Conservation (phyloP, 768 basidiomycete species). For the Lactifluus volemus region DNA sequence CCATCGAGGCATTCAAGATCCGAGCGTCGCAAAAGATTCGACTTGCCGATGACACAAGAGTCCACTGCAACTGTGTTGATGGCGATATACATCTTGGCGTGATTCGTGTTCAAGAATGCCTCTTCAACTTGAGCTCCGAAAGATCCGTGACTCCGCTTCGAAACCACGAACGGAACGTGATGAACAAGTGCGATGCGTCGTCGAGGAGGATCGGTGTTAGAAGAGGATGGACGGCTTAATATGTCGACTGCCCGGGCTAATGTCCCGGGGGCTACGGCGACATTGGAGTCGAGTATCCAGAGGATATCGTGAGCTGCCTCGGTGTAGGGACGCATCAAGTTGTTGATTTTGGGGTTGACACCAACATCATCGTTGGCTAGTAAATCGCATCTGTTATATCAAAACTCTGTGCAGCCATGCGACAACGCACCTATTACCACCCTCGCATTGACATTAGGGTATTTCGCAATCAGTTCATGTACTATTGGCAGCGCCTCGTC, state of each 20-base stretch:
- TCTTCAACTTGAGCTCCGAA: slow-evolving; percentile 85
- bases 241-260: slow-evolving; percentile 79
- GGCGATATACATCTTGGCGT: slow-evolving; percentile 96
- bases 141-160: slow-evolving; percentile 42
- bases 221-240: slow-evolving; percentile 40
- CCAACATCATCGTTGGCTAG: slow-evolving; percentile 78
- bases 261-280: slow-evolving; percentile 67
- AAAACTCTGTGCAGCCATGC: not conserved
- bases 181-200: slow-evolving; percentile 78
- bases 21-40: slow-evolving; percentile 85
- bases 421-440: slow-evolving; percentile 62
- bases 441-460: slow-evolving; percentile 63
- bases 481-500: slow-evolving; percentile 89
- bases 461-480: slow-evolving; percentile 64
- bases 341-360: slow-evolving; percentile 96
- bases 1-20: slow-evolving; percentile 74
- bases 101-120: slow-evolving; percentile 93
- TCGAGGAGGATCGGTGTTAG: slow-evolving; percentile 26
- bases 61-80: slow-evolving; percentile 85
- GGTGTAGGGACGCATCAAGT: slow-evolving; percentile 78
- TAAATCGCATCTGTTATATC: not conserved
- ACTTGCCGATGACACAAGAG: slow-evolving; percentile 96
- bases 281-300: slow-evolving; percentile 97
- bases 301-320: slow-evolving; percentile 81
- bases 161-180: slow-evolving; percentile 86